Evolutionary conservation across 305 asterid species (phyloP).

Genomic region (Andrographis paniculata): DNA sequence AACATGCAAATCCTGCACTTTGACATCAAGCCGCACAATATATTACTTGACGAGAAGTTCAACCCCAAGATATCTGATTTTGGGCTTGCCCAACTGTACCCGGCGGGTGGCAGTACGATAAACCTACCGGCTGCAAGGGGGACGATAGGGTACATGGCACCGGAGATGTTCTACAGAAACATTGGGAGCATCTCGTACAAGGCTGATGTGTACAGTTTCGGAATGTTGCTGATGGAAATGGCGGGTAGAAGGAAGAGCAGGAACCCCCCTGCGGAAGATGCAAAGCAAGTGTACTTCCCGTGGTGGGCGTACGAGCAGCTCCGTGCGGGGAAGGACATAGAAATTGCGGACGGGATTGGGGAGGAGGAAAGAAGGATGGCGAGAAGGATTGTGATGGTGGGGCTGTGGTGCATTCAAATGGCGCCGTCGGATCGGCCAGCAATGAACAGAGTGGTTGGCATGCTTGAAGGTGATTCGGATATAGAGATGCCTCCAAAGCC

Average conservation of each 20-base stretch:
- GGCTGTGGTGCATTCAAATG: conserved; percentile 12
- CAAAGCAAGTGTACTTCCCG: conserved; percentile 9
- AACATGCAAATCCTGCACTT: conserved; percentile 18
- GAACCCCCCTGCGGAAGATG: background rate
- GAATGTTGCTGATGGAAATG: conserved; percentile 17
- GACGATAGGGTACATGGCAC: background rate
- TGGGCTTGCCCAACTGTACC: conserved; percentile 15
- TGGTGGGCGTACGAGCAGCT: conserved; percentile 9
- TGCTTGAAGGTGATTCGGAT: conserved; percentile 7
- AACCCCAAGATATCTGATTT: conserved; percentile 19
- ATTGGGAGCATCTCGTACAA: conserved; percentile 7
- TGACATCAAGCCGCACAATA: conserved; percentile 7
- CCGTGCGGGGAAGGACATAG: background rate
- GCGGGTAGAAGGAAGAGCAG: conserved; percentile 13
- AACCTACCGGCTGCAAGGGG: conserved; percentile 1
- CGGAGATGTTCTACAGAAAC: conserved; percentile 13
- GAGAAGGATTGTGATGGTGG: conserved; percentile 7
- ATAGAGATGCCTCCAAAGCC: background rate
- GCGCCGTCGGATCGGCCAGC: conserved; percentile 6
- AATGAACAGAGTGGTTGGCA: conserved; percentile 9
- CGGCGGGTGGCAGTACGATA: background rate
- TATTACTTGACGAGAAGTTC: too few relatives aligned
- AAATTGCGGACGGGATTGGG: background rate
- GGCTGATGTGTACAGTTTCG: conserved; percentile 16
- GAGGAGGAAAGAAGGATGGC: conserved; percentile 5